Percentiles rank a stretch among this genome's conserved stretches.
Conservation (phyloP, 108 stramenopile species). For the Parmales sp. region DNA sequence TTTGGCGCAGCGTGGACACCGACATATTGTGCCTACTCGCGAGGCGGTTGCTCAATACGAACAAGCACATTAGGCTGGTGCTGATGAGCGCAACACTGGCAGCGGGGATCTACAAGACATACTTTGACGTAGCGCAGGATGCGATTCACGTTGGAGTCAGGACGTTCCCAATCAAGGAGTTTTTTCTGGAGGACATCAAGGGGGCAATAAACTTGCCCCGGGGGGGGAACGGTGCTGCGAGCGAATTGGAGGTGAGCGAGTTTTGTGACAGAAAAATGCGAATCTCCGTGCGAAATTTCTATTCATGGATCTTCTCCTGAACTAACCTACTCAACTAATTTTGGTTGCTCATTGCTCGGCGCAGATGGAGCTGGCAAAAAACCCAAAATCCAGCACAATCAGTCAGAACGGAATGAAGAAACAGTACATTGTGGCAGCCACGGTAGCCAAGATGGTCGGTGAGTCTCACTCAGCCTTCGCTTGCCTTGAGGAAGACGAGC, state of each 20-base stretch:
- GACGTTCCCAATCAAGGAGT: conserved; percentile 61
- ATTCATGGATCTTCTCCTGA: background rate
- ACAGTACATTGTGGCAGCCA: no score
- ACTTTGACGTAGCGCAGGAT: conserved; percentile 47
- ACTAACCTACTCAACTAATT: no score
- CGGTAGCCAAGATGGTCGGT: no score
- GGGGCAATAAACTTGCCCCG: conserved; percentile 20
- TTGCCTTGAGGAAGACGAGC: background rate
- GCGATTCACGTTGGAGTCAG: conserved; percentile 70
- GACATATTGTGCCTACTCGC: conserved; percentile 71
- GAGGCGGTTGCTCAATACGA: conserved; percentile 52
- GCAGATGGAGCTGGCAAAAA: no score
- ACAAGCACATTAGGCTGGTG: conserved; percentile 62
- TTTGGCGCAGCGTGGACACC: conserved; percentile 71
- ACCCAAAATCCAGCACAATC: no score
- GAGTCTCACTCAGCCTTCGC: no score
- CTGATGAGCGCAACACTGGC: conserved; percentile 87
- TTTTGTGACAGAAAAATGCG: background rate
- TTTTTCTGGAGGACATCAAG: conserved; percentile 62
- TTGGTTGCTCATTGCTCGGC: no score
- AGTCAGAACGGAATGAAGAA: no score
- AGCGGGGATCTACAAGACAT: conserved; percentile 61
- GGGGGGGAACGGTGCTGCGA: conserved; percentile 26
- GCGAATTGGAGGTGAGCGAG: background rate
- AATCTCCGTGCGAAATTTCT: background rate